Evolutionary conservation across 1,284 basidiomycete genomes (phyloP), one percentile per base, ranked within the genome.

Genomic region (Moesziomyces sp.): DNA sequence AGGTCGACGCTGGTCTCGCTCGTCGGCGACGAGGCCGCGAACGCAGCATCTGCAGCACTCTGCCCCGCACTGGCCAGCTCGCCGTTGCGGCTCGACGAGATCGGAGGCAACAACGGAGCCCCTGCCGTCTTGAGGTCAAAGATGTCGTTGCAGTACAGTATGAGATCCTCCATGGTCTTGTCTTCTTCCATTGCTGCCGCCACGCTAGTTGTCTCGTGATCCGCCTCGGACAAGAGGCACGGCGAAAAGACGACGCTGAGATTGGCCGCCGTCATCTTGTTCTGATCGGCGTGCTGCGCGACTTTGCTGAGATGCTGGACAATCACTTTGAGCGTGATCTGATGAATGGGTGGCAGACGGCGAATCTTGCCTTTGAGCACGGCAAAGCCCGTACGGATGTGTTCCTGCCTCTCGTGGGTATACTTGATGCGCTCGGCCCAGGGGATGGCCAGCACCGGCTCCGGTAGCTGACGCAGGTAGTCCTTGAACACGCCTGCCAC

Each of bases 401-500:
- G 90, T 76, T 93, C 91, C 16, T 79, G 73, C 30, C 78, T 65
- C 55, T 78, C 75, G 56, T 78, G 77, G 48, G 80, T 81, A 64
- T 82, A 79, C 56, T 71, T 58, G 47, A 92, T 87, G 28, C 94
- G 89, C 77, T 98, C 96, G 60, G 91, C 89, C 33, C 93, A 86
- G 2, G 92, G 87, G 79, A 93, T 93, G 71, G 87, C 90, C 86
- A 98, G 95, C n/a, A 98, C 88, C 0, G 95, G 92, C 77, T 95
- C 93, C 0, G 96, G 94, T 3, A 99, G 86, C 81, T 95, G 93
- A 33, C 96, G 90, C 42, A 99, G 87, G 86, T 94, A 95, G 44
- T 92, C 86, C 91, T 99, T 98, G 59, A 99, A 86, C 49, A 99
- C 87, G 0, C 93, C 93, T 5, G 93, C 89, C n/a, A 97, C 91